Evolutionary conservation across 1,284 basidiomycete genomes (phyloP), one percentile per base, ranked within the genome.

Genomic region (Ceratorhiza oryzae-sativae): DNA sequence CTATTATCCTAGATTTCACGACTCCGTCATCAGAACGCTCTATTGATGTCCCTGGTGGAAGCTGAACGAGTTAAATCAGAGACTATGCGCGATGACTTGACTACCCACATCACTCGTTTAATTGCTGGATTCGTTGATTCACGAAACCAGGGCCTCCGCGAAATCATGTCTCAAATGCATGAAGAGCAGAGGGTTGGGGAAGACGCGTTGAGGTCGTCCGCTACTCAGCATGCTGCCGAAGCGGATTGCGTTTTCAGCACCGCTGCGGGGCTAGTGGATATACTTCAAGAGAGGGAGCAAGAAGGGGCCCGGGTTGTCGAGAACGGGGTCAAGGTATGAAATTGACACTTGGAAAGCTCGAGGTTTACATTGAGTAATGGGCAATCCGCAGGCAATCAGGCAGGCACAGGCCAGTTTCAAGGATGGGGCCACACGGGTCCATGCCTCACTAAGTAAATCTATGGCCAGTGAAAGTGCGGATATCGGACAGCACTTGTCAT

Each of bases 21-120:
- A 27, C 82, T 97, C 23, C 86, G 85, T 73, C 82, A 86, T 59
- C 93, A 95, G 78, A 96, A 96, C 77, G 83, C 83, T n/a, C 79
- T 85, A 1, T 83, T 97, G 34, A 80, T 81, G 0, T 82, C 83
- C 27, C 81, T 93, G 73, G 81, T 96, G 2, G 85, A 88, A 73
- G 81, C 85, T 3, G 92, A 96, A 80, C 87, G 86, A 77, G 78
- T 80, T 4, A 90, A 87, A 74, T 85, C 88, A 0, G 86, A 88
- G 32, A 86, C 84, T 62, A 86, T 91, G 1, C 90, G 89, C 75
- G 87, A 89, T 45, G 89, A 91, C 56, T 80, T 97, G 5, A 81
- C 94, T 48, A 85, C 89, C 56, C 88, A 88, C 42, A 84, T 97
- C 71, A 90, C 91, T 0, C 82, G 83, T 5, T 82, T 95, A 73